phyloP scores from a whole-genome alignment of 306 rosid genomes.

The Vigna trinervia region DNA sequence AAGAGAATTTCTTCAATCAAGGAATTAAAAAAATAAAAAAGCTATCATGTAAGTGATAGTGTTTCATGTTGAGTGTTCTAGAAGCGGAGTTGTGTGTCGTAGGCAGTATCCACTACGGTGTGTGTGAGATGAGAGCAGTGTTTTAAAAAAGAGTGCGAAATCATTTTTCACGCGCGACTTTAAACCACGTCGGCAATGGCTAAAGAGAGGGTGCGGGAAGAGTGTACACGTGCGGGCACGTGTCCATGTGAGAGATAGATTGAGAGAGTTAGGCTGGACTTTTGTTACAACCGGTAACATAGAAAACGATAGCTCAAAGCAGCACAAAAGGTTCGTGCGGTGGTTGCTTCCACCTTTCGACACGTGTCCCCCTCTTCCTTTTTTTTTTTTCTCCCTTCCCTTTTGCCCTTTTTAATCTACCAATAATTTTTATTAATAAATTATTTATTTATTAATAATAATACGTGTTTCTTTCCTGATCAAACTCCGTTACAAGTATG shows the following conservation, averaged over 20 bases:
- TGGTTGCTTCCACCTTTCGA: conserved; percentile 1
- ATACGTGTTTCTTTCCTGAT: conserved; percentile 70
- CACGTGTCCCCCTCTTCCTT: conserved; percentile 50
- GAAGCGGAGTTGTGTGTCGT: not conserved
- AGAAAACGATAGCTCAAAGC: conserved; percentile 37
- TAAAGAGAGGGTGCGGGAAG: conserved; percentile 19
- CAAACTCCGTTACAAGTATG: conserved; percentile 54
- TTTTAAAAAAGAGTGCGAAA: not conserved
- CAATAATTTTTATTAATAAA: not conserved
- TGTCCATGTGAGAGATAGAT: conserved; percentile 51
- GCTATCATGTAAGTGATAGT: not conserved
- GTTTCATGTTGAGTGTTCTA: not conserved
- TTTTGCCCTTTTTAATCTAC: conserved; percentile 16
- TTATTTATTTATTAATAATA: too few species aligned
- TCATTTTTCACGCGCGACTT: conserved; percentile 62
- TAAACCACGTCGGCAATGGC: conserved; percentile 54
- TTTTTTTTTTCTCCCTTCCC: not conserved
- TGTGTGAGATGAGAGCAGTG: not conserved
- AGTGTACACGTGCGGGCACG: conserved; percentile 60
- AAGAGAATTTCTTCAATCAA: not conserved
- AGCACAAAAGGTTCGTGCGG: not conserved
- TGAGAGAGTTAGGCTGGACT: conserved; percentile 73
- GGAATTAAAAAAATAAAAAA: not conserved
- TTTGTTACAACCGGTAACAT: conserved; percentile 38
- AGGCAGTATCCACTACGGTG: not conserved